Percentiles rank a stretch among this genome's conserved stretches.
These are phyloP conservation scores for Cicer yamashitae DNA, from an alignment of 306 rosid species.

Conservation along the genomic window DNA sequence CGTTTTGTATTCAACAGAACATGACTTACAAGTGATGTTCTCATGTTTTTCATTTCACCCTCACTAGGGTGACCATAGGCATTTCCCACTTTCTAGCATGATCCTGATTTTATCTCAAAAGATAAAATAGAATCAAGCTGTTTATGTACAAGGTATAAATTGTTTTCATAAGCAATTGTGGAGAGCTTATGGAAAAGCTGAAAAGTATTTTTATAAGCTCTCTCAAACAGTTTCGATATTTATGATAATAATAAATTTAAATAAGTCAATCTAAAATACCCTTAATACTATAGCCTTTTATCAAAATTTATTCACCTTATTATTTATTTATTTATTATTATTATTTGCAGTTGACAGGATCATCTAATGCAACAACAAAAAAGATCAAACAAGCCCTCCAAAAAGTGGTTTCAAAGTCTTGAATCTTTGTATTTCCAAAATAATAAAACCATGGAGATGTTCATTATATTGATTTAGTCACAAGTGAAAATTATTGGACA, in stretches of 20 bases:
- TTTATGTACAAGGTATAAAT: too few species aligned
- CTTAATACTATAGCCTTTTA: neutral
- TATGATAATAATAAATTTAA: too few species aligned
- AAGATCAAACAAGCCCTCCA: slow-evolving; percentile 54
- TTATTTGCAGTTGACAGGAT: slow-evolving; percentile 51
- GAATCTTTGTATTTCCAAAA: slow-evolving; percentile 15
- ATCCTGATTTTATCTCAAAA: too few species aligned
- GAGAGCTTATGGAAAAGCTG: too few species aligned
- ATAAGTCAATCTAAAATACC: too few species aligned
- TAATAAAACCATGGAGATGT: slow-evolving; percentile 33
- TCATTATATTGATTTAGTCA: slow-evolving; percentile 29
- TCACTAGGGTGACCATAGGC: too few species aligned
- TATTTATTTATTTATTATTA: neutral
- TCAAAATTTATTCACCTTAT: slow-evolving; percentile 1
- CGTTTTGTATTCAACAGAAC: neutral
- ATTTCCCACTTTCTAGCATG: too few species aligned
- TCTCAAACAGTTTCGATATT: too few species aligned
- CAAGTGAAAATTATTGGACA: slow-evolving; percentile 25
- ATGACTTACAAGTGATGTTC: neutral
- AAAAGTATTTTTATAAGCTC: too few species aligned
- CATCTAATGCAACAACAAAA: slow-evolving; percentile 45
- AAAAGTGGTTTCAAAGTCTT: slow-evolving; percentile 47
- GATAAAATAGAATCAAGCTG: too few species aligned
- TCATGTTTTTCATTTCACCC: too few species aligned
- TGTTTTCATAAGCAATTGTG: too few species aligned